These are phyloP conservation scores for Globisporangium megalacanthum DNA, from an alignment of 352 stramenopile genomes.

Conservation along the genomic window DNA sequence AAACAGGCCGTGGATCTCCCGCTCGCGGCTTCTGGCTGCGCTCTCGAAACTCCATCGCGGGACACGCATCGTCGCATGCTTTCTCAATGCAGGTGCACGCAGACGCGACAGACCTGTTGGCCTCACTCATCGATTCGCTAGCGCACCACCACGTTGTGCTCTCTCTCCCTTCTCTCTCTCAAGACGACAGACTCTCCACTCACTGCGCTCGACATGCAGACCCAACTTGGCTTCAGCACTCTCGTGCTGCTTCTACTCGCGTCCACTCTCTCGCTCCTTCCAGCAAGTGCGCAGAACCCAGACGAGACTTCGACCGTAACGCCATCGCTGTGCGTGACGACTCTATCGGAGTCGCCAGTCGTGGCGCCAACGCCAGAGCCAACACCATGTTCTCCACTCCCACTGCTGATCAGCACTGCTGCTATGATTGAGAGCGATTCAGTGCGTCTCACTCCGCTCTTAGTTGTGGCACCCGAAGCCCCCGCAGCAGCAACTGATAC, in stretches of 20 bases:
- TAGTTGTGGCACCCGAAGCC: background rate
- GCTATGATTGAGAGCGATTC: background rate
- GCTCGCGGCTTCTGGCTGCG: no score
- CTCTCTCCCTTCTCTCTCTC: background rate
- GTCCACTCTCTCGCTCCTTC: background rate
- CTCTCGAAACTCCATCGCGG: no score
- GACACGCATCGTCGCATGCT: background rate
- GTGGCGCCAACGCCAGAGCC: background rate
- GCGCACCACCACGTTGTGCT: background rate
- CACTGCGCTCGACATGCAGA: slow-evolving; percentile 2
- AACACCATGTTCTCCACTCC: background rate
- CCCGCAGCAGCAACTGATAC: background rate
- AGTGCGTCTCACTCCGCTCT: background rate
- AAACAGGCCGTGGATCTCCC: no score
- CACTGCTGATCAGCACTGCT: background rate
- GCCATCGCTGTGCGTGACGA: background rate
- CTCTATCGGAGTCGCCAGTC: background rate
- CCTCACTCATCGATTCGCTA: background rate
- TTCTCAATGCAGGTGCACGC: background rate
- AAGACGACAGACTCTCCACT: slow-evolving; percentile 1
- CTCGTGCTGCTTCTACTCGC: slow-evolving; percentile 4
- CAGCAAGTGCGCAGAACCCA: background rate
- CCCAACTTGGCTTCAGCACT: background rate
- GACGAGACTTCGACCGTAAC: background rate
- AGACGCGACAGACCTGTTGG: background rate